Evolutionary conservation across 2,329 filamentous ascomycete genomes (phyloP).

Genomic region (Aspergillus carbonarius): DNA sequence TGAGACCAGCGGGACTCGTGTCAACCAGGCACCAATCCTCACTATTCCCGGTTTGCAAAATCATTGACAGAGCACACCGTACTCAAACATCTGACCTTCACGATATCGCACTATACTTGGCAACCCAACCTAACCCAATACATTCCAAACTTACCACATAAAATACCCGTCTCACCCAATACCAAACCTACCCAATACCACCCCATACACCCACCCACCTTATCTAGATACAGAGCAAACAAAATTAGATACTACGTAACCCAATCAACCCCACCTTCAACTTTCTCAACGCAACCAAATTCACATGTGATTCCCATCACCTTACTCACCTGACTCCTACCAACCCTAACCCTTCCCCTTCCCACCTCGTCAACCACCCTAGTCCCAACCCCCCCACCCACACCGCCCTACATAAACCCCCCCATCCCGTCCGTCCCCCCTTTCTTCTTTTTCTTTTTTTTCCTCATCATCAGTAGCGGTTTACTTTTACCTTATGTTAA

Average conservation of each 20-base stretch:
- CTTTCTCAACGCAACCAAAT: slow-evolving; percentile 10
- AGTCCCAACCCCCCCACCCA: slow-evolving; percentile 21
- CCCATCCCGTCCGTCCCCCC: slow-evolving; percentile 13
- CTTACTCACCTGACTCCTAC: background rate
- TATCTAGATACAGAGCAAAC: background rate
- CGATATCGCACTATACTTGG: no score
- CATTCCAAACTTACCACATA: no score
- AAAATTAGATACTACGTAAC: background rate
- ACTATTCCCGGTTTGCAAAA: no score
- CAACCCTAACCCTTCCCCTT: slow-evolving; percentile 20
- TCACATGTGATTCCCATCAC: background rate
- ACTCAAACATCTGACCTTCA: no score
- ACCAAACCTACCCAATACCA: no score
- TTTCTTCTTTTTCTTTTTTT: slow-evolving; percentile 40
- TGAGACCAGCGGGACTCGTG: no score
- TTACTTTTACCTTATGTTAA: slow-evolving; percentile 41
- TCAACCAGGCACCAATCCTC: no score
- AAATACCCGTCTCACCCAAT: no score
- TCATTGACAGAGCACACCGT: no score
- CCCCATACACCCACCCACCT: no score
- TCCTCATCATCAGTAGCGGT: slow-evolving; percentile 54
- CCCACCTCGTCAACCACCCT: slow-evolving; percentile 15
- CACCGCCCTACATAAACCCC: slow-evolving; percentile 31
- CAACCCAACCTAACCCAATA: no score
- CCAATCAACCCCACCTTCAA: background rate